Evolutionary conservation across 768 basidiomycete species (phyloP), one percentile per base, ranked within the genome.

Genomic region (Leccinum disarticulatum): DNA sequence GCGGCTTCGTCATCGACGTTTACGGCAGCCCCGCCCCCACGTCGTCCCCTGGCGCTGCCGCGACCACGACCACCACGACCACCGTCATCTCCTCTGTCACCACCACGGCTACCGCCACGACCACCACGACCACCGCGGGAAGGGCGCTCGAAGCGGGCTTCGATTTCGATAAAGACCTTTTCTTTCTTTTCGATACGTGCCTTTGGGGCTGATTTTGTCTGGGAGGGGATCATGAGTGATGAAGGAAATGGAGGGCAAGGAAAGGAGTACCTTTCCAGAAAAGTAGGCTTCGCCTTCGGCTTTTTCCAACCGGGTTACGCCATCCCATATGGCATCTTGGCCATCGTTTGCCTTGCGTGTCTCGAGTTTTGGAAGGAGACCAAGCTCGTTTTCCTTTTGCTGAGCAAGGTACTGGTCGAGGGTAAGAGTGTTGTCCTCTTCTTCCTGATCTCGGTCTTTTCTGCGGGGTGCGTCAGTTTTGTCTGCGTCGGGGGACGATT

Each of bases 371-470:
- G 90, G 91, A 50, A 93, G 74, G 68, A 74, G 69, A 49, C 80
- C 63, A 27, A 68, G 69, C 1, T 83, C 82, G 70, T 81, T 82
- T 63, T 87, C 87, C 73, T 84, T 86, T 74, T 89, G 80, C 76
- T 93, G 86, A 66, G 93, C 90, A 61, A 91, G 80, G 79, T 95
- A 98, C 73, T 98, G 89, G 54, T 97, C 95, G 71, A 95, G 83
- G 46, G 95, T 95, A 69, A 97, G 84, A 48, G 92, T 94, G 77
- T 94, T 92, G 76, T 95, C 93, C 73, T 94, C 91, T 70, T 95
- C 93, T 66, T 95, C 93, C 19, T 75, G 78, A 69, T 91, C 87
- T 17, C 80, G 77, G 56, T 87, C 83, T 65, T 75, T 81, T 61
- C 74, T 66, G 71, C 76, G 76, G 6, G 73, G 62, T 50, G 75